These are phyloP conservation scores for Taphrina betulina DNA, from an alignment of 1,139 yeast genomes.

Conservation along the genomic window DNA sequence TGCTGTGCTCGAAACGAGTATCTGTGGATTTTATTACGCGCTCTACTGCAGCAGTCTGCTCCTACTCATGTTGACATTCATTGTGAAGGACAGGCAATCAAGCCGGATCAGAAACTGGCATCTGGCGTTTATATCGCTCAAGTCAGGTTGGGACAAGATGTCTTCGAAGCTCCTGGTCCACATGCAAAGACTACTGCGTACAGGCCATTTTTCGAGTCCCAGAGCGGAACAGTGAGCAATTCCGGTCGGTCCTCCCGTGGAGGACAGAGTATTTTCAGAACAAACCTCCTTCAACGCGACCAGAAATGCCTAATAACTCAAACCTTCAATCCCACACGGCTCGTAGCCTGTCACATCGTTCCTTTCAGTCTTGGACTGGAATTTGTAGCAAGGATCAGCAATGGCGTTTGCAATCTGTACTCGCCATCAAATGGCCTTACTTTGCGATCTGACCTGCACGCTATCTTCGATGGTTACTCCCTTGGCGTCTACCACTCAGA, in stretches of 20 bases:
- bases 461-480: background rate
- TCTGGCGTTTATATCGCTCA: too few species aligned
- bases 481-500: background rate
- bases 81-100: background rate
- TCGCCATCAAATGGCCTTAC: background rate
- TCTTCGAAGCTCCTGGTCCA: too few species aligned
- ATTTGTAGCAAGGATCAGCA: background rate
- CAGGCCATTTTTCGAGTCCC: background rate
- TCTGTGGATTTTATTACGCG: background rate
- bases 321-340: background rate
- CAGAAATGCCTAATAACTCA: background rate
- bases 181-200: background rate
- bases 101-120: background rate
- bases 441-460: background rate
- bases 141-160: too few species aligned
- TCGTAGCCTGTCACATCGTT: background rate
- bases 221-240: background rate
- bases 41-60: background rate
- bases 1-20: conserved; percentile 42
- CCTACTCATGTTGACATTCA: background rate
- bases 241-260: background rate
- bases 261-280: background rate
- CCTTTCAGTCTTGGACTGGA: background rate
- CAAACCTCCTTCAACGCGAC: background rate
- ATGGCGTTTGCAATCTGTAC: background rate